Evolutionary conservation across 2,329 filamentous ascomycete genomes (phyloP).

Genomic region (Cladophialophora exuberans): DNA sequence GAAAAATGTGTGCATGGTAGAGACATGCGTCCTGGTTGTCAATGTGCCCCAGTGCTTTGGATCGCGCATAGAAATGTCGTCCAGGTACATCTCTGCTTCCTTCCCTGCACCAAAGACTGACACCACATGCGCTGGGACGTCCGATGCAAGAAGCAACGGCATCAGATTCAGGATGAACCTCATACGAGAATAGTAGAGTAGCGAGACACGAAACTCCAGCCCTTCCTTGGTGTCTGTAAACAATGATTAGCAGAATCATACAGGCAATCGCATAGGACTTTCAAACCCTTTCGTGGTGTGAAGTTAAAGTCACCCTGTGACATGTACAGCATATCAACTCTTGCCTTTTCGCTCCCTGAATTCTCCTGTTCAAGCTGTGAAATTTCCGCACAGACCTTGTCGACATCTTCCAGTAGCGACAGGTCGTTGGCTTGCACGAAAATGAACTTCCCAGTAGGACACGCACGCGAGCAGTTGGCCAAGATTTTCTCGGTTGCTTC

Average conservation of each 20-base stretch:
- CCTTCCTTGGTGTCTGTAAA: slow-evolving; percentile 11
- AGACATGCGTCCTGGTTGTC: background rate
- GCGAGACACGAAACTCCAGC: slow-evolving; percentile 16
- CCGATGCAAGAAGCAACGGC: slow-evolving; percentile 8
- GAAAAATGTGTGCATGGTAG: slow-evolving; percentile 13
- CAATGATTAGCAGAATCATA: background rate
- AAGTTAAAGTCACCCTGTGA: slow-evolving; percentile 52
- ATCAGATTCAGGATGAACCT: slow-evolving; percentile 14
- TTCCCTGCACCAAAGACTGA: slow-evolving; percentile 15
- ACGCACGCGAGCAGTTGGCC: slow-evolving; percentile 44
- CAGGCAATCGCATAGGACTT: background rate
- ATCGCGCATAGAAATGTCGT: slow-evolving; percentile 16
- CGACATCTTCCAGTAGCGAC: slow-evolving; percentile 52
- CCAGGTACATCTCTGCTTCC: slow-evolving; percentile 10
- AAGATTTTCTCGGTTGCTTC: slow-evolving; percentile 35
- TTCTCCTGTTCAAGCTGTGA: slow-evolving; percentile 46
- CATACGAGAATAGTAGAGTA: slow-evolving; percentile 21
- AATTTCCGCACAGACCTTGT: slow-evolving; percentile 56
- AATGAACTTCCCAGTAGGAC: slow-evolving; percentile 49
- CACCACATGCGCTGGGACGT: slow-evolving; percentile 7
- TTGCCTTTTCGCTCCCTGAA: slow-evolving; percentile 32
- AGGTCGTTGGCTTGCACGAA: slow-evolving; percentile 52
- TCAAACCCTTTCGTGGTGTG: background rate
- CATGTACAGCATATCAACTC: slow-evolving; percentile 56
- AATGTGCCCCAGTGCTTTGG: slow-evolving; percentile 6